Percentiles rank a stretch among this genome's conserved stretches.
Evolutionary conservation across 176 grass and related monocot species (phyloP).

Genomic region (Carex scoparia): DNA sequence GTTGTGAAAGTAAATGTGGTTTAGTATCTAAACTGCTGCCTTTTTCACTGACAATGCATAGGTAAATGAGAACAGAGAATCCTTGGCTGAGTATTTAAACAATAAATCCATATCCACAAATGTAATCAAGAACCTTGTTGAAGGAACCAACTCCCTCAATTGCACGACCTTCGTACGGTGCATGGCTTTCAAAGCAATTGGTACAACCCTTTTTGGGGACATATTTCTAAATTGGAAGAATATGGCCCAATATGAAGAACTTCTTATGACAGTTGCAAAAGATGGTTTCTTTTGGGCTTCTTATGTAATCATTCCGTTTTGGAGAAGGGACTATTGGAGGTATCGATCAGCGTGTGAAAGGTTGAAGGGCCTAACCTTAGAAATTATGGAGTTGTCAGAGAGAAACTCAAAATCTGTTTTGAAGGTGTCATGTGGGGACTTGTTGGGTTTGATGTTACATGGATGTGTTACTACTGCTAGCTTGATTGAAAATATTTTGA

Average conservation of each 20-base stretch:
- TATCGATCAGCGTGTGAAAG: slow-evolving; percentile 46
- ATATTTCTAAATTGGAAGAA: slow-evolving; percentile 74
- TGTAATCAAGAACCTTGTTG: slow-evolving; percentile 40
- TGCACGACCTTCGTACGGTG: slow-evolving; percentile 52
- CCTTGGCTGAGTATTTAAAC: slow-evolving; percentile 57
- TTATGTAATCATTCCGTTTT: slow-evolving; percentile 63
- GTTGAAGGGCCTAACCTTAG: slow-evolving; percentile 58
- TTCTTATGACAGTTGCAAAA: slow-evolving; percentile 67
- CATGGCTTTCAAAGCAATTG: slow-evolving; percentile 71
- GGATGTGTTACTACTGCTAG: slow-evolving; percentile 67
- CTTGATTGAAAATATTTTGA: slow-evolving; percentile 66
- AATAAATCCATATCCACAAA: slow-evolving; percentile 55
- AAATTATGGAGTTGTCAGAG: slow-evolving; percentile 37
- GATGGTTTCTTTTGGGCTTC: slow-evolving; percentile 94
- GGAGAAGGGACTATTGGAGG: slow-evolving; percentile 77
- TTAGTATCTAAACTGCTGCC: neutral
- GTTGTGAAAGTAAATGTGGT: neutral
- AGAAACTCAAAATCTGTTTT: slow-evolving; percentile 16
- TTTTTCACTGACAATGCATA: slow-evolving; percentile 21
- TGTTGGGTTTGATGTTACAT: slow-evolving; percentile 89
- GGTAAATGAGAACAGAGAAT: slow-evolving; percentile 73
- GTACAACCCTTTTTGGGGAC: slow-evolving; percentile 68
- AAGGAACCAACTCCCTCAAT: slow-evolving; percentile 44
- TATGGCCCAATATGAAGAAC: slow-evolving; percentile 58
- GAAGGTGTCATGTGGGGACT: slow-evolving; percentile 54